phyloP scores from a whole-genome alignment of 441 rosid species.

The Flueggea neowawraea region DNA sequence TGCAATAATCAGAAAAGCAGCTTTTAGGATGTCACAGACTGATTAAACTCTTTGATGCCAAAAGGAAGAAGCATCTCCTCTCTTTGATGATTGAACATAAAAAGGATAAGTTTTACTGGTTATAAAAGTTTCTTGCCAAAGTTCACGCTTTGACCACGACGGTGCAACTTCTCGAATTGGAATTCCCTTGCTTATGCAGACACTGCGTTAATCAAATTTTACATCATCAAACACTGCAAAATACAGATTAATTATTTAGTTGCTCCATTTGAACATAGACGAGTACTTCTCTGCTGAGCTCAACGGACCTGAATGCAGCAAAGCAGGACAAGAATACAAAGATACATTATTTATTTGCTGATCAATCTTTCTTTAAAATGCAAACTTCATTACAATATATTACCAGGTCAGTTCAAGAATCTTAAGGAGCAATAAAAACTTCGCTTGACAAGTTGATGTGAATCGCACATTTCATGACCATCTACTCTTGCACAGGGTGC shows the following conservation, averaged over 20 bases:
- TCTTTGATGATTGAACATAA: neutral
- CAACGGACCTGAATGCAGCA: no score
- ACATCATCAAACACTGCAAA: neutral
- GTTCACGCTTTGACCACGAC: conserved; percentile 62
- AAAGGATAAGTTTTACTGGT: conserved; percentile 42
- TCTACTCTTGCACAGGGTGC: no score
- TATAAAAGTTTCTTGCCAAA: conserved; percentile 87
- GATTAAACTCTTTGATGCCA: neutral
- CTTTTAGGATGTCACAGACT: no score
- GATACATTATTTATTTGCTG: no score
- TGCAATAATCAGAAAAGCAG: conserved; percentile 15
- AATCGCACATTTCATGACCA: no score
- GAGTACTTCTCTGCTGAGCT: no score
- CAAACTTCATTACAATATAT: no score
- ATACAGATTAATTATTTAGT: neutral
- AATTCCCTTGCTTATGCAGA: conserved; percentile 65
- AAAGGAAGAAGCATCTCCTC: neutral
- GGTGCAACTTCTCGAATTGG: conserved; percentile 70
- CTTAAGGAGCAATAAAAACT: neutral
- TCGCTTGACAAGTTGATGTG: no score
- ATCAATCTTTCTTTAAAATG: no score
- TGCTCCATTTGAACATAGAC: no score
- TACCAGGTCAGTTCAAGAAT: no score
- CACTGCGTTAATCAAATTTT: conserved; percentile 32
- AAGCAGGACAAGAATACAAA: no score